These are phyloP conservation scores for Tetrapisispora nanseiensis DNA, from an alignment of 805 yeast genomes.

Conservation along the genomic window DNA sequence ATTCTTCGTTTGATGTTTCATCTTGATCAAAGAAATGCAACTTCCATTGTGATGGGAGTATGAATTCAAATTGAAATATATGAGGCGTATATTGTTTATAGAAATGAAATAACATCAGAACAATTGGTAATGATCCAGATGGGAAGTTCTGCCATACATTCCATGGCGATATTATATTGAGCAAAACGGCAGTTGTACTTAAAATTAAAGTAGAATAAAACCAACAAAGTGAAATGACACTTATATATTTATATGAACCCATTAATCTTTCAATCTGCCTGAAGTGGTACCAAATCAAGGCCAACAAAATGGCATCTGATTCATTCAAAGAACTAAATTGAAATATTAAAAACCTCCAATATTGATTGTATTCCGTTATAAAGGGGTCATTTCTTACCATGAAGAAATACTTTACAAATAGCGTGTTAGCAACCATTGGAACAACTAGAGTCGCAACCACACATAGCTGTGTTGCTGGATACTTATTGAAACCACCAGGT, in stretches of 20 bases:
- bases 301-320: constrained; percentile 41
- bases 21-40: background rate
- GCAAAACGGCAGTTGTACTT: constrained; percentile 27
- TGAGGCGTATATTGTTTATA: constrained; percentile 34
- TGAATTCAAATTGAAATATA: constrained; percentile 32
- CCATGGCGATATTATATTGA: constrained; percentile 27
- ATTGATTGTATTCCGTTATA: constrained; percentile 44
- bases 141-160: constrained; percentile 34
- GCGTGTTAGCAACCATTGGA: constrained; percentile 22
- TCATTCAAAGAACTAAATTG: constrained; percentile 51
- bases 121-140: constrained; percentile 36
- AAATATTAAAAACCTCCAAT: constrained; percentile 42
- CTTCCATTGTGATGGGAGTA: constrained; percentile 24
- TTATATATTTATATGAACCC: constrained; percentile 46
- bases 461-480: constrained; percentile 23
- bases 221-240: constrained; percentile 36
- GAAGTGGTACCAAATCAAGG: constrained; percentile 40
- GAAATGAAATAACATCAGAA: constrained; percentile 33
- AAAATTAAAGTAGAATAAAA: constrained; percentile 39
- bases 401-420: constrained; percentile 23
- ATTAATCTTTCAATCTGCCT: constrained; percentile 48
- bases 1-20: constrained; percentile 4
- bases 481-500: constrained; percentile 13
- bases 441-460: constrained; percentile 19
- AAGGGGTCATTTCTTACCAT: constrained; percentile 35